Percentiles rank a stretch among this genome's conserved stretches.
Conservation (phyloP, 129 eudicot species). For the Rutidosis leptorrhynchoides region DNA sequence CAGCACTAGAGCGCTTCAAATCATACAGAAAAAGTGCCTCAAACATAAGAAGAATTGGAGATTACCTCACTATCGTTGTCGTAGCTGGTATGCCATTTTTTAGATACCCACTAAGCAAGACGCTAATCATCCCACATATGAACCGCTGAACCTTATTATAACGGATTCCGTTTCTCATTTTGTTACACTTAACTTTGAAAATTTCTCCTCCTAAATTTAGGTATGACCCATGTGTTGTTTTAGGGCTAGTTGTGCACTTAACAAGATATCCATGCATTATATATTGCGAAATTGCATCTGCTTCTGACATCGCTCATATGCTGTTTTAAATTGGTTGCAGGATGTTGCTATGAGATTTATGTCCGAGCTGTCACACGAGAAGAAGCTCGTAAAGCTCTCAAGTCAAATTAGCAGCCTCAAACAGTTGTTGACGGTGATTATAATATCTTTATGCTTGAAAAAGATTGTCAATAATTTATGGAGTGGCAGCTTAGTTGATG, state of each 20-base stretch:
- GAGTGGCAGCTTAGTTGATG: neutral
- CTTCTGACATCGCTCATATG: too few species aligned
- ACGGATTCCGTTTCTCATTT: too few species aligned
- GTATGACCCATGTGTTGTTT: neutral
- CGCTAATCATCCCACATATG: too few species aligned
- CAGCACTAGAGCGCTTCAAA: conserved; percentile 73
- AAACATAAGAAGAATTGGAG: conserved; percentile 59
- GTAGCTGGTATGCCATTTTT: conserved; percentile 68
- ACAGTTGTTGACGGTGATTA: conserved; percentile 17
- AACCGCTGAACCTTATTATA: too few species aligned
- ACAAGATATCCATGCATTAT: neutral
- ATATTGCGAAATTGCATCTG: too few species aligned
- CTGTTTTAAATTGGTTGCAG: conserved; percentile 44
- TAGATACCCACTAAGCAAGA: neutral
- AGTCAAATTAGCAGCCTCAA: conserved; percentile 30
- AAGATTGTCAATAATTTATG: conserved; percentile 28
- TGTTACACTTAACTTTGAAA: too few species aligned
- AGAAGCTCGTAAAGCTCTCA: conserved; percentile 58
- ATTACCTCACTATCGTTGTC: conserved; percentile 67
- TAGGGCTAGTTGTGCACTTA: neutral
- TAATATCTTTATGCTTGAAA: conserved; percentile 4
- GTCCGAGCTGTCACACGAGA: conserved; percentile 55
- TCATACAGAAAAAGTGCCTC: conserved; percentile 62
- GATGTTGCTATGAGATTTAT: conserved; percentile 74
- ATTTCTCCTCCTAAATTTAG: too few species aligned